Evolutionary conservation across 768 basidiomycete genomes (phyloP).

Genomic region (Coprinopsis cinerea): DNA sequence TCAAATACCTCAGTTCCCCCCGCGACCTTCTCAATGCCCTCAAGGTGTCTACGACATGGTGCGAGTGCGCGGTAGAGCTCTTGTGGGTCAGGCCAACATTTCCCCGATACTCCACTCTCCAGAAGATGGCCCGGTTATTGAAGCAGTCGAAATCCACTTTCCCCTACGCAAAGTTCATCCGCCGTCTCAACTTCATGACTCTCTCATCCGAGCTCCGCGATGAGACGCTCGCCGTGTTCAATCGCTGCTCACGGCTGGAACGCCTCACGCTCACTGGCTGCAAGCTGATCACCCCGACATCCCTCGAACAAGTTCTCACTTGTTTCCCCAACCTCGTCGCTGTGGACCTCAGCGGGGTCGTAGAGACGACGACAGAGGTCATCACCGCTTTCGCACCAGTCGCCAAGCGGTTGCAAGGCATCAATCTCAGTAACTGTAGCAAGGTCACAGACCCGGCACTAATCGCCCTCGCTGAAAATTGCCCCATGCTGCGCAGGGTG

Average conservation of each 20-base stretch:
- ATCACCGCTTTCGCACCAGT: slow-evolving; percentile 64
- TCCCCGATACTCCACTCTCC: slow-evolving; percentile 59
- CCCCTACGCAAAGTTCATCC: slow-evolving; percentile 81
- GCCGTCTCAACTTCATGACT: slow-evolving; percentile 83
- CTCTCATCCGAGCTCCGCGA: slow-evolving; percentile 68
- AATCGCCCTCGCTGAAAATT: slow-evolving; percentile 65
- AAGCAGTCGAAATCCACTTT: slow-evolving; percentile 65
- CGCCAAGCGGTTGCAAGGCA: slow-evolving; percentile 79
- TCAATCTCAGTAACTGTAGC: slow-evolving; percentile 84
- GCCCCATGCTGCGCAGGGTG: slow-evolving; percentile 78
- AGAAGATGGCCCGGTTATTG: slow-evolving; percentile 74
- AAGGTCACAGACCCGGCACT: slow-evolving; percentile 75
- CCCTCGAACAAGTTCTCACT: slow-evolving; percentile 60
- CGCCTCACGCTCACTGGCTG: slow-evolving; percentile 86
- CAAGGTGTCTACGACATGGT: slow-evolving; percentile 88
- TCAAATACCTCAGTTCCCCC: slow-evolving; percentile 73
- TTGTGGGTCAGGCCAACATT: slow-evolving; percentile 91
- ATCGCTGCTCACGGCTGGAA: slow-evolving; percentile 75
- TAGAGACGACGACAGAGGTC: slow-evolving; percentile 62
- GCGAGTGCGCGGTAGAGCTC: slow-evolving; percentile 91
- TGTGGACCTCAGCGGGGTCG: slow-evolving; percentile 76
- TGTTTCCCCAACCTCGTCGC: slow-evolving; percentile 75
- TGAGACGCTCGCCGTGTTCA: slow-evolving; percentile 64
- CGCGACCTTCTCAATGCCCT: slow-evolving; percentile 71
- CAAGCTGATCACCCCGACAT: slow-evolving; percentile 55